A percentile compares a stretch with the other conserved stretches of the same genome.
Evolutionary conservation across 495 filamentous ascomycete species (phyloP).

Genomic region (Daldinia bambusicola): DNA sequence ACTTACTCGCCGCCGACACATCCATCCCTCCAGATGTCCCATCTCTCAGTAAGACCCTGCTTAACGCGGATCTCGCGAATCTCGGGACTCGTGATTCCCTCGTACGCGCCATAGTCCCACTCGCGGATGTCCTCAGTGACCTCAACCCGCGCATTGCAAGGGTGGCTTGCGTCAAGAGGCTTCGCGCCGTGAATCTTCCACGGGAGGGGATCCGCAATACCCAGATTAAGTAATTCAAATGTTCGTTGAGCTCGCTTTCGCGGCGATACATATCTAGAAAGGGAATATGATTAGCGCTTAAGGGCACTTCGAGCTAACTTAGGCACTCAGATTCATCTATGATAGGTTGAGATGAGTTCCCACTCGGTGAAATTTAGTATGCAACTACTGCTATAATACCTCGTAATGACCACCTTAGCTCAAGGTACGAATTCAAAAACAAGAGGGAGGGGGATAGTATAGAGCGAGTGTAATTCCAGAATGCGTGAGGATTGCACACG

Average conservation of each 20-base stretch:
- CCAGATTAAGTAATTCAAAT: constrained; percentile 80
- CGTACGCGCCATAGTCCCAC: constrained; percentile 97
- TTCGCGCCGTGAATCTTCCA: constrained; percentile 57
- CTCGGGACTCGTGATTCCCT: constrained; percentile 81
- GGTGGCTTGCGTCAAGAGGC: constrained; percentile 39
- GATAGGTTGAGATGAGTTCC: neutral
- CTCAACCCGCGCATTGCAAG: constrained; percentile 64
- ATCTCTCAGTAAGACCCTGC: constrained; percentile 66
- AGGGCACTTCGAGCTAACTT: neutral
- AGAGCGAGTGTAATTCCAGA: neutral
- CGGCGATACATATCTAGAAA: constrained; percentile 80
- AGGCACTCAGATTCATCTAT: neutral
- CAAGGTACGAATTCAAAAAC: neutral
- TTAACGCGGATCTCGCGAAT: constrained; percentile 71
- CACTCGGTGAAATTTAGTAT: neutral
- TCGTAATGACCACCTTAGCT: neutral
- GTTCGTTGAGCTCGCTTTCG: constrained; percentile 86
- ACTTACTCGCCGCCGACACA: constrained; percentile 74
- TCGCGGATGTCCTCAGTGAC: constrained; percentile 84
- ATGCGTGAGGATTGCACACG: neutral
- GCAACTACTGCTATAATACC: neutral
- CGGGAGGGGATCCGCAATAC: constrained; percentile 54
- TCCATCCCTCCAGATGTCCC: constrained; percentile 89
- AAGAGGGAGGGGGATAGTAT: neutral
- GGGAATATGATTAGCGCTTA: constrained; percentile 12